Percentiles rank a stretch among this genome's conserved stretches.
phyloP scores from a whole-genome alignment of 2,329 filamentous ascomycete species.

The Ilyonectria mors-panacis region DNA sequence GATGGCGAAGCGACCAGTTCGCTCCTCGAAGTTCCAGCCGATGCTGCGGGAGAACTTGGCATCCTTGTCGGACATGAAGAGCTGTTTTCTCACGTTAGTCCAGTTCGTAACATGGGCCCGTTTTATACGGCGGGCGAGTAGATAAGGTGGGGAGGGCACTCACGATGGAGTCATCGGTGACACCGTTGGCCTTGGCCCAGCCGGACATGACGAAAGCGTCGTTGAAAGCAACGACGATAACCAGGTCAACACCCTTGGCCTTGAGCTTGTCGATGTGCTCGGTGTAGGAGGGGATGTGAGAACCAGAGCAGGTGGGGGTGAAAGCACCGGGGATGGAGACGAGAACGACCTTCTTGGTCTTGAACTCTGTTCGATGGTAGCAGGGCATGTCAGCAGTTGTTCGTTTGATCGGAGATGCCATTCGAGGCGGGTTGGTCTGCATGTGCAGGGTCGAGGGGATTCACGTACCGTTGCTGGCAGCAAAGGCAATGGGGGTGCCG shows the following conservation, averaged over 20 bases:
- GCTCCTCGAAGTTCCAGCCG: slow-evolving; percentile 82
- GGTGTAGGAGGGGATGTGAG: slow-evolving; percentile 87
- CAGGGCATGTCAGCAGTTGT: slow-evolving; percentile 21
- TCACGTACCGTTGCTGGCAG: slow-evolving; percentile 79
- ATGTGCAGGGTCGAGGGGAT: slow-evolving; percentile 12
- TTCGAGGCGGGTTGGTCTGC: background rate
- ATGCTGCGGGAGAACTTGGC: slow-evolving; percentile 83
- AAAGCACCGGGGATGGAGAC: slow-evolving; percentile 79
- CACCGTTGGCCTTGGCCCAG: slow-evolving; percentile 89
- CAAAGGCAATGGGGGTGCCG: slow-evolving; percentile 82
- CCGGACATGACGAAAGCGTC: slow-evolving; percentile 90
- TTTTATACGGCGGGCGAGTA: background rate
- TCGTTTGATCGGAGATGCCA: background rate
- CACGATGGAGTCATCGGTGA: slow-evolving; percentile 77
- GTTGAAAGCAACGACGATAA: slow-evolving; percentile 87
- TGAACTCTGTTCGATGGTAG: slow-evolving; percentile 61
- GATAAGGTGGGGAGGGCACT: slow-evolving; percentile 43
- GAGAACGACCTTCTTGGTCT: slow-evolving; percentile 70
- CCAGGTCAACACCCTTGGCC: slow-evolving; percentile 85
- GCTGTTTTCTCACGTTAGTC: slow-evolving; percentile 54
- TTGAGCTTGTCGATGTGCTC: slow-evolving; percentile 78
- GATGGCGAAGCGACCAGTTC: slow-evolving; percentile 85
- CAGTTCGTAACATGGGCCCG: background rate
- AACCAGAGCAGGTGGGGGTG: slow-evolving; percentile 87
- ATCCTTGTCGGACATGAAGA: slow-evolving; percentile 81